Percentiles rank a stretch among this genome's conserved stretches.
phyloP scores from a whole-genome alignment of 2,329 filamentous ascomycete species.

The Davidsoniella virescens region DNA sequence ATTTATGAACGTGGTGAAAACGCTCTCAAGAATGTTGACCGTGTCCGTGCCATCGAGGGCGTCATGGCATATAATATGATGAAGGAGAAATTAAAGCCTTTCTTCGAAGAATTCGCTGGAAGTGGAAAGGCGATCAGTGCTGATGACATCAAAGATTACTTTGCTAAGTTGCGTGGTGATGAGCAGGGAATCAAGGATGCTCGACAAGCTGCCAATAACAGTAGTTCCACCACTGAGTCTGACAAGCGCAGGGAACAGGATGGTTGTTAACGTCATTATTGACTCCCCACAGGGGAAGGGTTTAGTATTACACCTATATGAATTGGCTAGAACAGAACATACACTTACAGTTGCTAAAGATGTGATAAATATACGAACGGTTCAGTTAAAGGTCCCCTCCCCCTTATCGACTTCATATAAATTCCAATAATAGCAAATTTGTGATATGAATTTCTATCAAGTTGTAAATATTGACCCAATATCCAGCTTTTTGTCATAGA shows the following conservation, averaged over 20 bases:
- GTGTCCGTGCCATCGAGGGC: slow-evolving; percentile 83
- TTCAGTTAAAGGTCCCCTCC: no score
- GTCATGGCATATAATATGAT: slow-evolving; percentile 97
- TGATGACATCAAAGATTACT: slow-evolving; percentile 92
- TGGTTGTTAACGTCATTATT: slow-evolving; percentile 26
- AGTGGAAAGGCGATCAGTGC: slow-evolving; percentile 76
- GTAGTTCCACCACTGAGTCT: slow-evolving; percentile 15
- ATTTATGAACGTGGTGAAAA: slow-evolving; percentile 85
- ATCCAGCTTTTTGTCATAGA: no score
- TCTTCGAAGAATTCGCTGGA: slow-evolving; percentile 86
- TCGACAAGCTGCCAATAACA: slow-evolving; percentile 32
- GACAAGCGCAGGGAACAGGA: slow-evolving; percentile 30
- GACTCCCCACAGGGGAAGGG: not conserved
- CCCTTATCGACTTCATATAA: no score
- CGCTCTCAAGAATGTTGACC: slow-evolving; percentile 78
- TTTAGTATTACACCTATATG: not conserved
- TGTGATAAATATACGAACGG: no score
- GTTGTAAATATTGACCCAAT: no score
- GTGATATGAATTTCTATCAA: no score
- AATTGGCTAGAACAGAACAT: no score
- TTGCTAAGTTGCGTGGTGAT: slow-evolving; percentile 85
- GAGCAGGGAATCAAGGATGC: slow-evolving; percentile 54
- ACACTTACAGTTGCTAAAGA: no score
- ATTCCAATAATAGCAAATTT: no score
- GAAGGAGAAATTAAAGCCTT: slow-evolving; percentile 88